Evolutionary conservation across 2,329 filamentous ascomycete genomes (phyloP).

Genomic region (Colletotrichum simmondsii): DNA sequence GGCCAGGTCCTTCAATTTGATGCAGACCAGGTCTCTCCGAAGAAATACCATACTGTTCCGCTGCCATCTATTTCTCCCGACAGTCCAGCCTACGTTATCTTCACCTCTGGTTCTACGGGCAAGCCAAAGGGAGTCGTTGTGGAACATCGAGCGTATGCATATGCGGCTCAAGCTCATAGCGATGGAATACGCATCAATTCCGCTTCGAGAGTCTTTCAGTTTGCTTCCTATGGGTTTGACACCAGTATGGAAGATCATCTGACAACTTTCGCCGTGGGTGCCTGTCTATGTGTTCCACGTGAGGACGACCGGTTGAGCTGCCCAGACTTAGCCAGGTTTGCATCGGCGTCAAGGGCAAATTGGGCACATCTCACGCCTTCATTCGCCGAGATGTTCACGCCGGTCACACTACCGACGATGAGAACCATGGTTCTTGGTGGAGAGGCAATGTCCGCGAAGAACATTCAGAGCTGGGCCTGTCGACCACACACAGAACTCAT

Average conservation of each 20-base stretch:
- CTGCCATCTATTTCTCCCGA: background rate
- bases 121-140: slow-evolving; percentile 36
- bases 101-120: slow-evolving; percentile 39
- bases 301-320: slow-evolving; percentile 56
- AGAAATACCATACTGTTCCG: too few species aligned
- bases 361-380: slow-evolving; percentile 62
- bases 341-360: slow-evolving; percentile 46
- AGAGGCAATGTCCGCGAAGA: slow-evolving; percentile 62
- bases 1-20: background rate
- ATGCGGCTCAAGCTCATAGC: slow-evolving; percentile 22
- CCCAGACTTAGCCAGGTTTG: slow-evolving; percentile 41
- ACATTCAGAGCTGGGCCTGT: slow-evolving; percentile 58
- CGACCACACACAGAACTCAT: slow-evolving; percentile 48
- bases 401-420: slow-evolving; percentile 55
- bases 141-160: slow-evolving; percentile 34
- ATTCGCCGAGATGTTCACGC: slow-evolving; percentile 56
- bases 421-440: slow-evolving; percentile 60
- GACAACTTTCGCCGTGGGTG: slow-evolving; percentile 65
- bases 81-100: slow-evolving; percentile 36
- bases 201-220: slow-evolving; percentile 45
- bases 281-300: slow-evolving; percentile 68
- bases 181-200: background rate
- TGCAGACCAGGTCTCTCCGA: background rate
- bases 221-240: slow-evolving; percentile 65
- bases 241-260: slow-evolving; percentile 63